Evolutionary conservation across 2,329 filamentous ascomycete species (phyloP).

Genomic region (Epichloe baconii): DNA sequence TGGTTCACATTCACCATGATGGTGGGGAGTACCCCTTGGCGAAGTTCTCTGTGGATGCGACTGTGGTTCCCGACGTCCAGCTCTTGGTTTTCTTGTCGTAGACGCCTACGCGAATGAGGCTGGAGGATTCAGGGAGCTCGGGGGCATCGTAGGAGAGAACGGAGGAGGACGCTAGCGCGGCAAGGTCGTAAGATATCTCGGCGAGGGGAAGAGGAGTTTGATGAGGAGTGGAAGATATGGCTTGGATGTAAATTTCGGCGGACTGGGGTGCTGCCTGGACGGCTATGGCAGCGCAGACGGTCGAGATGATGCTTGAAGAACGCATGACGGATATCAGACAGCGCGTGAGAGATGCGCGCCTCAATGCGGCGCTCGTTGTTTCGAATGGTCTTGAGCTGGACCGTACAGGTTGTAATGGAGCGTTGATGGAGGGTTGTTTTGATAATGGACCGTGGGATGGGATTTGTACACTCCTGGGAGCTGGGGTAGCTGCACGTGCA

Average conservation of each 20-base stretch:
- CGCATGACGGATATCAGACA: constrained; percentile 24
- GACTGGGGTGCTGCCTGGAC: constrained; percentile 29
- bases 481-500: background rate
- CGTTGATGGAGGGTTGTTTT: background rate
- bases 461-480: too few species aligned
- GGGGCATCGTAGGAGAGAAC: constrained; percentile 44
- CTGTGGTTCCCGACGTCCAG: constrained; percentile 44
- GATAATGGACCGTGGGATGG: too few species aligned
- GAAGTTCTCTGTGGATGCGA: constrained; percentile 44
- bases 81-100: constrained; percentile 33
- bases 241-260: constrained; percentile 41
- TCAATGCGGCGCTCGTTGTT: background rate
- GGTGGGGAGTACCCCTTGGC: constrained; percentile 45
- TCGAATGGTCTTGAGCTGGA: background rate
- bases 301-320: constrained; percentile 24
- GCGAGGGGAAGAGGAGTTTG: constrained; percentile 32
- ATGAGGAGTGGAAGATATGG: constrained; percentile 23
- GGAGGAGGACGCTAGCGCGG: constrained; percentile 28
- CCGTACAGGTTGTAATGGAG: background rate
- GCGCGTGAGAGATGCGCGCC: background rate
- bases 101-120: constrained; percentile 44
- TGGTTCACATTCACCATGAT: constrained; percentile 39
- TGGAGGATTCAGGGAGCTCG: constrained; percentile 30
- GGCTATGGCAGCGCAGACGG: constrained; percentile 29
- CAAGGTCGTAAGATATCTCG: constrained; percentile 40